Evolutionary conservation across 805 yeast genomes (phyloP).

Genomic region (Wickerhamiella kazuoi): DNA sequence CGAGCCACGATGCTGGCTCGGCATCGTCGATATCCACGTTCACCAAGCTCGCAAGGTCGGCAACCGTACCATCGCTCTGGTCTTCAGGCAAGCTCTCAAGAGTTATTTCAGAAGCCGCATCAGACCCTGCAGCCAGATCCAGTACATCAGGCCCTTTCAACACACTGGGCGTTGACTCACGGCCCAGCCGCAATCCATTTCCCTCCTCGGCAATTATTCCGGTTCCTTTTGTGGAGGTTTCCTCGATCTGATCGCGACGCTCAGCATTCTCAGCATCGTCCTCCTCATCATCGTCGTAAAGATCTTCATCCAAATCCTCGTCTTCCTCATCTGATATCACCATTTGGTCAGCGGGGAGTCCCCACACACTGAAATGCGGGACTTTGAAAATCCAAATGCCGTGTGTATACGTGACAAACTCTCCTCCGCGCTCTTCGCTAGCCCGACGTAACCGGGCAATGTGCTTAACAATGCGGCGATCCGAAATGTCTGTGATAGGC

Average conservation of each 20-base stretch:
- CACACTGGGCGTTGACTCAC: not conserved
- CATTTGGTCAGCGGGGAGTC: conserved; percentile 29
- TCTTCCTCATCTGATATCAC: conserved; percentile 26
- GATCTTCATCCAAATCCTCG: conserved; percentile 35
- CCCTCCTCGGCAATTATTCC: not conserved
- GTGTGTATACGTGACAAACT: conserved; percentile 55
- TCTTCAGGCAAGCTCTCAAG: not conserved
- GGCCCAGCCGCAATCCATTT: not conserved
- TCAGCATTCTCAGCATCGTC: conserved; percentile 6
- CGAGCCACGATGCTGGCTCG: not conserved
- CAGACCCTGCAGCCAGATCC: not conserved
- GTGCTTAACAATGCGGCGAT: conserved; percentile 37
- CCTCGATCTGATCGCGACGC: not conserved
- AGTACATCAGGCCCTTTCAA: not conserved
- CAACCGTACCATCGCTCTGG: not conserved
- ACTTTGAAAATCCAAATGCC: conserved; percentile 70
- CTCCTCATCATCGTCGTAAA: conserved; percentile 26
- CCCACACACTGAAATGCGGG: conserved; percentile 91
- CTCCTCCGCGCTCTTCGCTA: conserved; percentile 47
- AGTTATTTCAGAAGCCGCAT: not conserved
- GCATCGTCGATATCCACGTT: not conserved
- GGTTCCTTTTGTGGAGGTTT: no score
- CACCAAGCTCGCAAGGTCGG: not conserved
- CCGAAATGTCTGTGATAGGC: conserved; percentile 54
- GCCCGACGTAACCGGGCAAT: conserved; percentile 29